Evolutionary conservation across 441 rosid genomes (phyloP), one percentile per base, ranked within the genome.

Genomic region (Sinapis alba): DNA sequence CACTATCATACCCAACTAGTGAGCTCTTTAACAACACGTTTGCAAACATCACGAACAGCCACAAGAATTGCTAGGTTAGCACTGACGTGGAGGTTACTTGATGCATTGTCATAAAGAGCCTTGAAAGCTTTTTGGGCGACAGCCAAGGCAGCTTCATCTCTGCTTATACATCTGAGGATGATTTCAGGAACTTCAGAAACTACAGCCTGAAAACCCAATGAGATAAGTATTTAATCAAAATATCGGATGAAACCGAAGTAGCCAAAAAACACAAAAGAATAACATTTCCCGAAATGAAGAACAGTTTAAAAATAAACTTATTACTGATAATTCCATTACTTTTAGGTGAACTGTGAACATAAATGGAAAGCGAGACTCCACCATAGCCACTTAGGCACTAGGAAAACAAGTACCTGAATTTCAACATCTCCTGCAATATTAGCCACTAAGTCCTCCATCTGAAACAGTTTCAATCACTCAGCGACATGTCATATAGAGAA

Each of bases 71-170:
- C 95, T 65, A 96, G 89, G 84, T 89, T 88, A 67, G 96, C 87
- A 83, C 81, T 86, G 71, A 92, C 89, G 73, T 87, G 95, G 65
- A 88, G 90, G 58, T 56, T 85, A 84, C 91, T 92, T 54, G 95
- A 87, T 50, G 94, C 86, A 79, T 92, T 88, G 80, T 94, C 99
- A 83, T 90, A 94, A 74, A 96, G 81, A 63, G 98, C 96, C 84
- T 83, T 86, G 85, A 96, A 96, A 71, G 93, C 98, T 93, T 89
- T 96, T 81, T 94, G 99, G 60, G 99, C 98, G 27, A 96, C 94
- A 77, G 99, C 98, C 74, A 88, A 78, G 53, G 99, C 98, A 72
- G 98, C 99, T 84, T 94, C 98, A 78, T 96, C 99, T 79, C 96
- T 89, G 77, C 97, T 92, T 28, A 90, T 81, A 83, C 99, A 96